phyloP scores from a whole-genome alignment of 2,329 filamentous ascomycete genomes.

The Penicillium paneum region DNA sequence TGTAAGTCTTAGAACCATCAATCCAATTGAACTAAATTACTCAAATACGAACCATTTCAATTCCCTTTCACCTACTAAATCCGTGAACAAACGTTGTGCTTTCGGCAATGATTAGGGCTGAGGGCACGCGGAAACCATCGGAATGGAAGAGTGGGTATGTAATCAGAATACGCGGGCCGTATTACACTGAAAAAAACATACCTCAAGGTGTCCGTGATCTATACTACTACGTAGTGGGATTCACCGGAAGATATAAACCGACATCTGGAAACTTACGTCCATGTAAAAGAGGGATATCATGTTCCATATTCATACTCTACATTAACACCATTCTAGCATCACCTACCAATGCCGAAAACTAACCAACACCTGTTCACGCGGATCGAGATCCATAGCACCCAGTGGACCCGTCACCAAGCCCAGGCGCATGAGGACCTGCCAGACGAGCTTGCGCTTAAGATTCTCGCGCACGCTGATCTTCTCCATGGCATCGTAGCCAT shows the following conservation, averaged over 20 bases:
- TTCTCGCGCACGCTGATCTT: constrained; percentile 81
- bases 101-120: constrained; percentile 26
- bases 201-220: constrained; percentile 3
- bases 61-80: background rate
- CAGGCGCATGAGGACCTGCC: constrained; percentile 57
- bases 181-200: constrained; percentile 6
- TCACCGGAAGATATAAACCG: background rate
- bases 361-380: constrained; percentile 49
- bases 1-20: background rate
- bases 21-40: background rate
- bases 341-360: constrained; percentile 66
- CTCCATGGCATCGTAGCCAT: constrained; percentile 80
- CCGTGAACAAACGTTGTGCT: background rate
- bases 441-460: constrained; percentile 71
- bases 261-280: background rate
- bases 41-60: background rate
- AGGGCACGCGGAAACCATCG: constrained; percentile 27
- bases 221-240: background rate
- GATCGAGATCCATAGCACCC: constrained; percentile 29
- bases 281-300: constrained; percentile 1
- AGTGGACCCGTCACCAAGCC: constrained; percentile 59
- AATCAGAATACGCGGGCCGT: constrained; percentile 22
- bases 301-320: background rate
- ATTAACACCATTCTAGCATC: background rate
- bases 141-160: constrained; percentile 22